Evolutionary conservation across 2,329 filamentous ascomycete genomes (phyloP), one percentile per base, ranked within the genome.

Genomic region (Dactylonectria estremocensis): DNA sequence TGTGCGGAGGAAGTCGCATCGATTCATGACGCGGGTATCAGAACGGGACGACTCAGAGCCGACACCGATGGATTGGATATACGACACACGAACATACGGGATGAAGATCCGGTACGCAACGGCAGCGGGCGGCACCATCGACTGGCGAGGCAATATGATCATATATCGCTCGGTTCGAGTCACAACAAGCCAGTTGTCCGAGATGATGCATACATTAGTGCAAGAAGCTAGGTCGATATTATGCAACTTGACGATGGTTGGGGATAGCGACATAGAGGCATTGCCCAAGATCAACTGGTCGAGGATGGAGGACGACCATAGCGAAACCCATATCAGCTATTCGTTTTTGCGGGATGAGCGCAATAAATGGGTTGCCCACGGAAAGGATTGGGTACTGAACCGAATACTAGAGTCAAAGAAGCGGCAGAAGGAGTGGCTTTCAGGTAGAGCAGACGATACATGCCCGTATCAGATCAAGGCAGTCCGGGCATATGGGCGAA

Each of bases 11-110:
- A 66, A 65, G 50, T 54, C 67, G 24, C 45, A 61, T 53, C 61
- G 68, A 43, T 73, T 70, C 40, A 72, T 72, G 50, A 73, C 57
- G 7, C 28, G 35, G 28, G 68, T 45, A 14, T 22, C 52, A 11
- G 53, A 48, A 2, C 31, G 22, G 5, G 20, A 9, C 0, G 33
- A 68, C 5, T 37, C 33, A 5, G 20, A 62, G 31, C 67, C 57
- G 14, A 68, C 22, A 6, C 67, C 62, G 45, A 72, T 73, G 49
- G 65, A 73, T 54, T 73, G 55, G 66, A 72, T 73, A 8, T 64
- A 65, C 22, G 49, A 70, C 6, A 18, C 28, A 22, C 57, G 45
- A 0, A 64, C 43, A 18, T 69, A 70, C 43, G 52, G 61, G 2
- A 58, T 71, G 35, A 33, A 67, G 8, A 72, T 73, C 48, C 62